Percentiles rank a stretch among this genome's conserved stretches.
Conservation (phyloP, 1,139 yeast species). For the Yamadazyma diddensiae region DNA sequence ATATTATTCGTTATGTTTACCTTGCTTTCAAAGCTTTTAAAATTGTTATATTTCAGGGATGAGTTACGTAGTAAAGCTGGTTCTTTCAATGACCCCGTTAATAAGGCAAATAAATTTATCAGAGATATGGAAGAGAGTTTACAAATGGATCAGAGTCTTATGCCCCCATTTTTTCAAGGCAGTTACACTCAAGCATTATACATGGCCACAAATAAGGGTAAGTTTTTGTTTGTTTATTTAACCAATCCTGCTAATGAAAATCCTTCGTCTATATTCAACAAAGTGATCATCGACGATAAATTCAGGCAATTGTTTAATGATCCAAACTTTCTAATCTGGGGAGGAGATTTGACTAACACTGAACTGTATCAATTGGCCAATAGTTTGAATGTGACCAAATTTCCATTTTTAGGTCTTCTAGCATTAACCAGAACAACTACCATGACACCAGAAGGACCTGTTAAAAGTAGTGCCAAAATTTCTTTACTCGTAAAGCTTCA, state of each 20-base stretch:
- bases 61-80: slow-evolving; percentile 8
- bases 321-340: slow-evolving; percentile 70
- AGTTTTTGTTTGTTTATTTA: slow-evolving; percentile 70
- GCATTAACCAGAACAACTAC: slow-evolving; percentile 54
- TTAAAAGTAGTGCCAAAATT: slow-evolving; percentile 50
- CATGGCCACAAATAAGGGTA: slow-evolving; percentile 62
- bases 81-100: slow-evolving; percentile 26
- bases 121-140: slow-evolving; percentile 36
- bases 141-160: slow-evolving; percentile 18
- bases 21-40: slow-evolving; percentile 23
- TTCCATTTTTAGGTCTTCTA: slow-evolving; percentile 75
- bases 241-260: slow-evolving; percentile 74
- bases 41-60: slow-evolving; percentile 28
- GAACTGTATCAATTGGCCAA: slow-evolving; percentile 86
- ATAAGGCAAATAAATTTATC: slow-evolving; percentile 32
- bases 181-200: slow-evolving; percentile 75
- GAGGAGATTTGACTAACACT: slow-evolving; percentile 75
- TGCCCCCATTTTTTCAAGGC: slow-evolving; percentile 61
- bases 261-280: slow-evolving; percentile 51
- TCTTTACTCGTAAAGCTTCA: slow-evolving; percentile 65
- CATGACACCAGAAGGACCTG: slow-evolving; percentile 61
- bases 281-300: slow-evolving; percentile 51
- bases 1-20: slow-evolving; percentile 23
- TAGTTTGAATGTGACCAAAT: slow-evolving; percentile 66
- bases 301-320: slow-evolving; percentile 53